Conservation (phyloP, 768 basidiomycete genomes). For the Rhizopogon roseolus region DNA sequence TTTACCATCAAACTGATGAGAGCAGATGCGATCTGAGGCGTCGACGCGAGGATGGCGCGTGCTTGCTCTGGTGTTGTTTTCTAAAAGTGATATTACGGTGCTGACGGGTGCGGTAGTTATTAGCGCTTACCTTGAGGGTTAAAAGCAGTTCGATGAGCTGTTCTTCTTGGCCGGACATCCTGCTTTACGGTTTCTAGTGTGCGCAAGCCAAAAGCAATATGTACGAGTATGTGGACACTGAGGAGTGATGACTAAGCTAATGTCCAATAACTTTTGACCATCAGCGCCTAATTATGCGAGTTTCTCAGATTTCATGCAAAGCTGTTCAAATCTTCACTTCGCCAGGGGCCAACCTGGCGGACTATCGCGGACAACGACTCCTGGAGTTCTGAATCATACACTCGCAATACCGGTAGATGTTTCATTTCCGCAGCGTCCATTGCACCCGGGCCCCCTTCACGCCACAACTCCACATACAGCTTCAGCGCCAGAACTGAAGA, state of each 20-base stretch:
- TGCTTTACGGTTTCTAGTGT: not conserved
- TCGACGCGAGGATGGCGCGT: slow-evolving; percentile 60
- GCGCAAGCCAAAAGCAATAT: no score
- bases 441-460: not conserved
- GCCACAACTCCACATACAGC: no score
- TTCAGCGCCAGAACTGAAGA: not conserved
- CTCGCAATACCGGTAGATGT: not conserved
- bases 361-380: not conserved
- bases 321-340: not conserved
- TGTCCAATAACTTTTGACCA: no score
- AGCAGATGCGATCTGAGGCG: slow-evolving; percentile 74
- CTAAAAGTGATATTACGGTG: slow-evolving; percentile 28
- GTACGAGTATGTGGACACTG: no score
- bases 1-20: slow-evolving; percentile 75
- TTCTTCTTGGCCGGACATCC: slow-evolving; percentile 57
- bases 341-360: not conserved
- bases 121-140: slow-evolving; percentile 53
- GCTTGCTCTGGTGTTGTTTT: slow-evolving; percentile 74
- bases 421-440: not conserved
- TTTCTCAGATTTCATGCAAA: not conserved
- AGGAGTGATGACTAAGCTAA: no score
- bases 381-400: no score
- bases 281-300: no score
- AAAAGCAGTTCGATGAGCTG: slow-evolving; percentile 71
- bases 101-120: not conserved